phyloP scores from a whole-genome alignment of 2,329 filamentous ascomycete species.

The Whalleya microplaca region DNA sequence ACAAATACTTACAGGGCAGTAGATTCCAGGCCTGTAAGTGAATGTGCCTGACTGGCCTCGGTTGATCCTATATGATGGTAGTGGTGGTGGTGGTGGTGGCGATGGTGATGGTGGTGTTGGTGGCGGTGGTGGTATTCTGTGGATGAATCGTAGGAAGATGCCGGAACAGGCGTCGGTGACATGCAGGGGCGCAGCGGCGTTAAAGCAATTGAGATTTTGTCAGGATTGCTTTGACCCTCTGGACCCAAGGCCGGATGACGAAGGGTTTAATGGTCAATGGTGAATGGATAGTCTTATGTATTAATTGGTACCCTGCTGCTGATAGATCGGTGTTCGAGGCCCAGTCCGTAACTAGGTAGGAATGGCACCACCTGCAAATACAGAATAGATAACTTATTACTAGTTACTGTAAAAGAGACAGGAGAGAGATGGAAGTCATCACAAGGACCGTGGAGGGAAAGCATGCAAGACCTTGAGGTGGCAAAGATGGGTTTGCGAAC shows the following conservation, averaged over 20 bases:
- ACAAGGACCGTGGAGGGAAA: slow-evolving; percentile 5
- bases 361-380: not conserved
- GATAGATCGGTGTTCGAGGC: not conserved
- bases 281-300: not conserved
- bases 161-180: not conserved
- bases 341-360: too few species aligned
- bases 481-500: slow-evolving; percentile 7
- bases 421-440: slow-evolving; percentile 7
- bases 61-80: not conserved
- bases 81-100: too few species aligned
- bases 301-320: not conserved
- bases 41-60: not conserved
- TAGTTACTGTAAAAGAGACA: not conserved
- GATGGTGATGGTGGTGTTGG: too few species aligned
- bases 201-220: not conserved
- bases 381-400: not conserved
- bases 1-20: not conserved
- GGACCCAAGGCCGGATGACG: not conserved
- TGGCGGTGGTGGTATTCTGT: too few species aligned
- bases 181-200: not conserved
- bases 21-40: not conserved
- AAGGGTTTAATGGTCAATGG: not conserved
- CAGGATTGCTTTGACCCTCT: not conserved
- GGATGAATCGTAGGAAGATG: not conserved
- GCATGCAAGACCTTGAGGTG: not conserved